phyloP scores from a whole-genome alignment of 768 basidiomycete species.

The Macrolepiota fuliginosa region DNA sequence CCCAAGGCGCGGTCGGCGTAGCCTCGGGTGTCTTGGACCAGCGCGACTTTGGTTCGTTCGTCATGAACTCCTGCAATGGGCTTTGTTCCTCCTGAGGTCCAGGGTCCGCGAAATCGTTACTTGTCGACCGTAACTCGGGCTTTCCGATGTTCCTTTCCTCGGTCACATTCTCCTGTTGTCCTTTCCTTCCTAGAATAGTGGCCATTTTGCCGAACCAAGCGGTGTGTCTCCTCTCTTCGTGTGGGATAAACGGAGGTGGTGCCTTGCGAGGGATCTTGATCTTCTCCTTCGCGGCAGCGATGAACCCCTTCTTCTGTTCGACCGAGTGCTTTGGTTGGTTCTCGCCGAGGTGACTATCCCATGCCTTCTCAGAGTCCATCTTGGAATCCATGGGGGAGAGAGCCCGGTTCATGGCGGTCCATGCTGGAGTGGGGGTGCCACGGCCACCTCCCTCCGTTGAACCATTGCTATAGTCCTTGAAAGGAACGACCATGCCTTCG shows the following conservation, averaged over 20 bases:
- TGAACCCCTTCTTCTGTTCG: constrained; percentile 15
- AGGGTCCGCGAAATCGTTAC: constrained; percentile 6
- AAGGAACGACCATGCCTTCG: constrained; percentile 41
- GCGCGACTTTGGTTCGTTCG: constrained; percentile 12
- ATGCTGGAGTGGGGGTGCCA: not conserved
- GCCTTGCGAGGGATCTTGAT: not conserved
- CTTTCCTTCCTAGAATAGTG: constrained; percentile 22
- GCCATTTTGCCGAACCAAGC: constrained; percentile 38
- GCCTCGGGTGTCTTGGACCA: constrained; percentile 14
- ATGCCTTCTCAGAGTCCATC: not conserved
- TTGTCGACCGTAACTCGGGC: constrained; percentile 10
- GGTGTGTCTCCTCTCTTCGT: constrained; percentile 3
- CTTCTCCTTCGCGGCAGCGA: constrained; percentile 13
- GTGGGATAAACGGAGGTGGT: constrained; percentile 8
- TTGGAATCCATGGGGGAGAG: not conserved
- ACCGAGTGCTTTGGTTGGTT: constrained; percentile 13
- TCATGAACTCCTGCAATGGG: not conserved
- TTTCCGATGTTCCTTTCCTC: constrained; percentile 9
- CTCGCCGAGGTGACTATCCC: constrained; percentile 16
- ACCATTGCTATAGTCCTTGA: constrained; percentile 18
- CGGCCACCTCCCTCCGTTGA: constrained; percentile 12
- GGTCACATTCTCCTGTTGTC: constrained; percentile 11
- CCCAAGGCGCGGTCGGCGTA: not conserved
- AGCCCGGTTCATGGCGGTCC: not conserved
- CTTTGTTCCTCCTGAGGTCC: not conserved